Percentiles rank a stretch among this genome's conserved stretches.
These are phyloP conservation scores for Syzygium oleosum DNA, from an alignment of 345 rosid genomes.

Conservation along the genomic window DNA sequence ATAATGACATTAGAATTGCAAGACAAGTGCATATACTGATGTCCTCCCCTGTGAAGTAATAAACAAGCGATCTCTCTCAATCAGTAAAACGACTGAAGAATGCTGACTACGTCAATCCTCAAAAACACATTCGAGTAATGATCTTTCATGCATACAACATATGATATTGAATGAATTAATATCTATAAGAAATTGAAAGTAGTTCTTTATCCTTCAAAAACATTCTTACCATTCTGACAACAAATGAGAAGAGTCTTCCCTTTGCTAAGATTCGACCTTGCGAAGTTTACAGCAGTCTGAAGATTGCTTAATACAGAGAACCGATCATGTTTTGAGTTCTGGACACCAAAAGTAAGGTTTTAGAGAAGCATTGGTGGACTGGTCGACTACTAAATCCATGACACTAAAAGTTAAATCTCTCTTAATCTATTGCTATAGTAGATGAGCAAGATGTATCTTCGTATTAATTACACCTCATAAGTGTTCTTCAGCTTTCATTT, in stretches of 20 bases:
- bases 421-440: neutral
- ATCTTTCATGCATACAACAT: neutral
- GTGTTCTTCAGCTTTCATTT: neutral
- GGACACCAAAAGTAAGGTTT: conserved; percentile 12
- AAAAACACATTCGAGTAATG: neutral
- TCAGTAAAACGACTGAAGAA: neutral
- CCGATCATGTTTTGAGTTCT: conserved; percentile 74
- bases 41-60: conserved; percentile 62
- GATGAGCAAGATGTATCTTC: neutral
- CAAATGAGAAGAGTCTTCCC: conserved; percentile 66
- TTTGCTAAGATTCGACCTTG: conserved; percentile 33
- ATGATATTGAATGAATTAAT: neutral
- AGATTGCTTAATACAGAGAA: conserved; percentile 65
- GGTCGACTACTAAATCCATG: neutral
- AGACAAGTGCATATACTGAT: conserved; percentile 73
- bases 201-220: neutral
- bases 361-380: neutral
- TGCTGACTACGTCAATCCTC: neutral
- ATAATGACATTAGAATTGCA: conserved; percentile 68
- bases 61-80: neutral
- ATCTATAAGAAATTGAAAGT: neutral
- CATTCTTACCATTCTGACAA: conserved; percentile 62
- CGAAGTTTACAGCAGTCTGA: conserved; percentile 48
- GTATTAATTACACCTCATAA: neutral
- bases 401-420: neutral